Evolutionary conservation across 371 early-diverging fungal species (phyloP).

Genomic region (Circinella minor): DNA sequence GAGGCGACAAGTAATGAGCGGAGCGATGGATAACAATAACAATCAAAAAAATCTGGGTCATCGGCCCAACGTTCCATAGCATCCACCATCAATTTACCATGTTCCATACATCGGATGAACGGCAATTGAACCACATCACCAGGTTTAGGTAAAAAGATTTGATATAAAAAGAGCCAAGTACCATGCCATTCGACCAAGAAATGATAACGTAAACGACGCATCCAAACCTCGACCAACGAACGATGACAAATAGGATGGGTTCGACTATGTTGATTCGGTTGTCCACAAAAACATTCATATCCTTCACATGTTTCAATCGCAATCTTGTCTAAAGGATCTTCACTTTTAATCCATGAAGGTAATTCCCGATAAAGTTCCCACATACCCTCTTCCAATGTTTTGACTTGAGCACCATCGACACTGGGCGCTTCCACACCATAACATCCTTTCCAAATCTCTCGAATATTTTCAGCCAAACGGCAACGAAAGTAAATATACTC

Average conservation of each 20-base stretch:
- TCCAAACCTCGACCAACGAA: slow-evolving; percentile 29
- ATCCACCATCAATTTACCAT: slow-evolving; percentile 29
- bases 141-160: slow-evolving; percentile 26
- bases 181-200: slow-evolving; percentile 36
- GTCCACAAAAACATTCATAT: slow-evolving; percentile 22
- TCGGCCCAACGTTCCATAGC: slow-evolving; percentile 28
- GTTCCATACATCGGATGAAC: slow-evolving; percentile 29
- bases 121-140: slow-evolving; percentile 30
- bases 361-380: slow-evolving; percentile 28
- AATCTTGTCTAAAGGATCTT: slow-evolving; percentile 14
- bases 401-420: slow-evolving; percentile 26
- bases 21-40: slow-evolving; percentile 31
- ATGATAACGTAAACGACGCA: slow-evolving; percentile 32
- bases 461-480: slow-evolving; percentile 24
- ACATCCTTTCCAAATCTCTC: slow-evolving; percentile 23
- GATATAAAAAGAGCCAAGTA: slow-evolving; percentile 28
- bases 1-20: slow-evolving; percentile 27
- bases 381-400: slow-evolving; percentile 24
- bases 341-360: slow-evolving; percentile 25
- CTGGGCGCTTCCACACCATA: slow-evolving; percentile 17
- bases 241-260: slow-evolving; percentile 31
- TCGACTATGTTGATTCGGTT: slow-evolving; percentile 20
- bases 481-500: slow-evolving; percentile 33
- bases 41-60: slow-evolving; percentile 33
- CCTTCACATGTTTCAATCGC: slow-evolving; percentile 16